Evolutionary conservation across 2,329 filamentous ascomycete genomes (phyloP), one percentile per base, ranked within the genome.

Genomic region (Bipolaris cookei): DNA sequence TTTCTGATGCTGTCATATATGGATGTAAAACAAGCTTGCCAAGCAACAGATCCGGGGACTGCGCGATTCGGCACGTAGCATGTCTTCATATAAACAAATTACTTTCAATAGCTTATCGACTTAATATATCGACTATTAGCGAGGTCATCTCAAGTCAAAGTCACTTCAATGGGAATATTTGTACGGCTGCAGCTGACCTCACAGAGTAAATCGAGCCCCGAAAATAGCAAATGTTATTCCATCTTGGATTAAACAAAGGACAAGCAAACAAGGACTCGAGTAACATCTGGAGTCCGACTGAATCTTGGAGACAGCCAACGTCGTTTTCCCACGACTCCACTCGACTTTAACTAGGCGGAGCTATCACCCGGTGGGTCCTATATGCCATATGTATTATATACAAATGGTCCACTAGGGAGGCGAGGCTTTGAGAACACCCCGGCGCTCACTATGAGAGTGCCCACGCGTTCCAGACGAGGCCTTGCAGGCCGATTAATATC

Each of bases 31-130:
- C 41, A 59, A 50, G 53, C 57, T 57, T 37, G 41, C 45, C 57
- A 39, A 56, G 42, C 28, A n/a, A 16, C 42, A 16, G 30, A n/a
- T 32, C 37, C 23, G 42, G 54, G 48, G 35, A 35, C 37, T 35
- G 30, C 28, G 54, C 35, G 21, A 28, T 28, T 39, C 42, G 43
- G 49, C 54, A 53, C 43, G 42, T 56, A 35, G 54, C 54, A 32
- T 53, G 42, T 46, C 54, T 52, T 56, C 49, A 56, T 56, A 21
- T 56, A 53, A 56, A 56, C 49, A 56, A 10, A 56, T 56, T 56
- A 21, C 43, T 53, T 53, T 56, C 54, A 35, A 53, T 56, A 56
- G 30, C 49, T 42, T 25, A 16, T 46, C 21, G n/a, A 21, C 42
- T 28, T 38, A 52, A 30, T 37, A 47, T 37, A 37, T 41, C 42